Evolutionary conservation across 78 protist genomes (phyloP), one percentile per base, ranked within the genome.

Genomic region (Chrysochromulina parva): DNA sequence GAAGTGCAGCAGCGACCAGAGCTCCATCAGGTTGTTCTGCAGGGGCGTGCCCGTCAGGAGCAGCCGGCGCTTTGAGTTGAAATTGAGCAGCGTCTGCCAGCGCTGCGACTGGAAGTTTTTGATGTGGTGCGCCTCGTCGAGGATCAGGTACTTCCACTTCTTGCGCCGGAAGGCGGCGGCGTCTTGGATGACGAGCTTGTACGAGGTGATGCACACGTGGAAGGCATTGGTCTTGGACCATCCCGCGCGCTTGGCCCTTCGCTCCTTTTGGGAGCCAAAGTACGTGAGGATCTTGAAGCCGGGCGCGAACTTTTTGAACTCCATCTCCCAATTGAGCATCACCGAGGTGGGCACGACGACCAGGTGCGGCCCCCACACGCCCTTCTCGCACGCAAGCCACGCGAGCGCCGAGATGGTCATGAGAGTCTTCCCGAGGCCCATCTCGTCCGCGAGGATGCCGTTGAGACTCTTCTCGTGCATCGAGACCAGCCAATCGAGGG

Each of bases 121-220:
- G 88, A 99, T 97, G 94, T 95, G 60, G 76, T 98, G 99, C 54
- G 99, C 99, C 84, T 98, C 99, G 90, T 98, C 99, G 28, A 98
- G 96, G 52, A 99, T 88, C 50, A 98, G n/a, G 93, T 96, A 98
- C 58, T 82, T 80, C 99, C 99, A 98, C 60, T 62, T 19, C 82
- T 93, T 93, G 54, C 97, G 90, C 13, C 95, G 67, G 82, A 97
- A 96, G 57, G 88, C 71, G 4, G 88, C 71, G 11, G 89, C 92
- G 78, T 97, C 99, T 16, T 95, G 93, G 69, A 95, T 38, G 62
- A 91, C 96, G 47, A 96, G 85, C 38, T 92, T 92, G 96, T 98
- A 98, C 24, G 96, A 85, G 0, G 98, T 96, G 90, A 98, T 95
- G 93, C 98, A 97, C 53, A 98, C 95, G 59, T 97, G 88, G 90